Conservation (phyloP, 2,329 filamentous ascomycete genomes). For the Didymosphaeria variabile region DNA sequence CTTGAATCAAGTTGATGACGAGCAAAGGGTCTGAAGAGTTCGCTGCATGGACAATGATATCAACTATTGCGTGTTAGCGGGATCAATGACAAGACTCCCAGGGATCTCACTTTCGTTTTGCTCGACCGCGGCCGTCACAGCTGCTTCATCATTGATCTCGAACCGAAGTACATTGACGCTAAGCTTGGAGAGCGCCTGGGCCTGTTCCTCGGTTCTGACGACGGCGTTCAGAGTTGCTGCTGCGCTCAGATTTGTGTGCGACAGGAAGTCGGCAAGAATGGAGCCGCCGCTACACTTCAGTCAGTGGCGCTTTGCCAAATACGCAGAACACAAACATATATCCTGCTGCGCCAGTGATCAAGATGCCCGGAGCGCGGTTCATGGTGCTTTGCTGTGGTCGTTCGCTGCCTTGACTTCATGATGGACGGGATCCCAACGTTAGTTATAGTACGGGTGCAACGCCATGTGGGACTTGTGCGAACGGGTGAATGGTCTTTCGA, state of each 20-base stretch:
- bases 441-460: not conserved
- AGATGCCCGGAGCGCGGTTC: constrained; percentile 18
- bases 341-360: constrained; percentile 26
- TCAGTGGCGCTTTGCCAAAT: constrained; percentile 5
- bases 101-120: constrained; percentile 17
- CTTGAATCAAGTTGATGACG: constrained; percentile 17
- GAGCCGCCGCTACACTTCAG: constrained; percentile 19
- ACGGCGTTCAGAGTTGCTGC: constrained; percentile 15
- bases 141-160: constrained; percentile 16
- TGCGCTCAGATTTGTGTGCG: constrained; percentile 14
- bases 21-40: constrained; percentile 13
- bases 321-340: constrained; percentile 19
- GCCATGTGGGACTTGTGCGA: not conserved
- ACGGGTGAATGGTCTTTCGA: not conserved
- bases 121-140: constrained; percentile 18
- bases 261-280: constrained; percentile 20
- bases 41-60: constrained; percentile 24
- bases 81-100: not conserved
- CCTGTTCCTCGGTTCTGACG: constrained; percentile 23
- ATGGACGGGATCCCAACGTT: not conserved
- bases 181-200: constrained; percentile 19
- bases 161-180: constrained; percentile 18
- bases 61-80: constrained; percentile 14
- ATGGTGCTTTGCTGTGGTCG: constrained; percentile 11
- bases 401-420: not conserved